A percentile compares a stretch with the other conserved stretches of the same genome.
Evolutionary conservation across 768 basidiomycete species (phyloP).

Genomic region (Lactifluus hygrophoroides): DNA sequence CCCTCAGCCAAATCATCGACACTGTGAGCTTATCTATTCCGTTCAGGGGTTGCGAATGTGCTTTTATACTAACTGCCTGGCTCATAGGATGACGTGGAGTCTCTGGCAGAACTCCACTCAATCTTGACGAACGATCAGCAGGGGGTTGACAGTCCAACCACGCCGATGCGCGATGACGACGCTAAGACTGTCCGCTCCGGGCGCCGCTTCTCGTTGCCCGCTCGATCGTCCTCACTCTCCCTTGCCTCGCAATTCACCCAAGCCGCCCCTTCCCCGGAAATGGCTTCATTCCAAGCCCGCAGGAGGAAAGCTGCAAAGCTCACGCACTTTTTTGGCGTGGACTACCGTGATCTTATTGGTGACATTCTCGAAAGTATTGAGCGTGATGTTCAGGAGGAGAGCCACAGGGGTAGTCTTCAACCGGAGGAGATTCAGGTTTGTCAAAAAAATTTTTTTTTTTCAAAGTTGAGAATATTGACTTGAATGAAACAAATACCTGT

Average conservation of each 20-base stretch:
- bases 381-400: conserved; percentile 62
- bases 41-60: conserved; percentile 4
- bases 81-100: conserved; percentile 62
- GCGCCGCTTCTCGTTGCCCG: conserved; percentile 47
- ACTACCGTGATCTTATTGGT: conserved; percentile 68
- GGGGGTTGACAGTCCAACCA: conserved; percentile 17
- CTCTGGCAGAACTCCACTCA: conserved; percentile 66
- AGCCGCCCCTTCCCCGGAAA: conserved; percentile 33
- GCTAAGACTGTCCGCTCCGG: conserved; percentile 11
- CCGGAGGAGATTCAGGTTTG: conserved; percentile 67
- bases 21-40: conserved; percentile 39
- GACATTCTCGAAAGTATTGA: conserved; percentile 80
- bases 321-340: conserved; percentile 80
- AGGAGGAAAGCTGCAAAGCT: conserved; percentile 74
- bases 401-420: conserved; percentile 50
- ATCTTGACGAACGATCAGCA: conserved; percentile 38
- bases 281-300: conserved; percentile 58
- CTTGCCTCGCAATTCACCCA: conserved; percentile 44
- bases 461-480: background rate
- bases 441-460: conserved; percentile 5
- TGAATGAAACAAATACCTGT: conserved; percentile 1
- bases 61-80: background rate
- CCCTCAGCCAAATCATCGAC: conserved; percentile 73
- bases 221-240: conserved; percentile 52
- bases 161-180: conserved; percentile 14